These are phyloP conservation scores for Leccinum boreale DNA, from an alignment of 768 basidiomycete species.

Conservation along the genomic window DNA sequence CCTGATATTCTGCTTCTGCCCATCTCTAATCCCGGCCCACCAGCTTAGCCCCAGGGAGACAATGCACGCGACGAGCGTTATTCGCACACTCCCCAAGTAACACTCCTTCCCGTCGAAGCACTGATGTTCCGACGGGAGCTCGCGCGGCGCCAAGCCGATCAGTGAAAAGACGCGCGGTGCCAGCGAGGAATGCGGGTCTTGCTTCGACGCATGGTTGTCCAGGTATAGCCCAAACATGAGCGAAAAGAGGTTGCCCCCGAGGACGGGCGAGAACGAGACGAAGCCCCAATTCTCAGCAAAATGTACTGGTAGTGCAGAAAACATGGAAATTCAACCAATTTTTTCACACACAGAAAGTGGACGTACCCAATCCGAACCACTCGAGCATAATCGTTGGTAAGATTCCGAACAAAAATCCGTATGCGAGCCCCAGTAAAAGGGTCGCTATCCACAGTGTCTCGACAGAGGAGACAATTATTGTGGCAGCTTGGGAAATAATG, in stretches of 20 bases:
- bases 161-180: neutral
- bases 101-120: conserved; percentile 59
- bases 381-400: conserved; percentile 78
- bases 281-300: conserved; percentile 89
- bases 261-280: conserved; percentile 67
- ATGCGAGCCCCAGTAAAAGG: conserved; percentile 41
- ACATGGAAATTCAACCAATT: neutral
- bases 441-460: conserved; percentile 57
- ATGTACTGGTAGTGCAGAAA: conserved; percentile 42
- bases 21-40: conserved; percentile 37
- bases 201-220: conserved; percentile 56
- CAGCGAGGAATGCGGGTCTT: neutral
- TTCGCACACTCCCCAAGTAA: conserved; percentile 54
- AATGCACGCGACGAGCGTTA: conserved; percentile 40
- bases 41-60: conserved; percentile 35
- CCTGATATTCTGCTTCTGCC: neutral
- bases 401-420: conserved; percentile 72
- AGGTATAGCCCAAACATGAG: conserved; percentile 77
- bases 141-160: conserved; percentile 6
- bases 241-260: conserved; percentile 83
- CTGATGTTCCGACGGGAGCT: conserved; percentile 35
- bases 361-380: conserved; percentile 85
- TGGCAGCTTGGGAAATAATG: conserved; percentile 67
- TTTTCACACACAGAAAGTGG: neutral
- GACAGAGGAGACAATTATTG: conserved; percentile 54